A percentile compares a stretch with the other conserved stretches of the same genome.
These are phyloP conservation scores for Terfezia claveryi DNA, from an alignment of 495 filamentous ascomycete species.

Conservation along the genomic window DNA sequence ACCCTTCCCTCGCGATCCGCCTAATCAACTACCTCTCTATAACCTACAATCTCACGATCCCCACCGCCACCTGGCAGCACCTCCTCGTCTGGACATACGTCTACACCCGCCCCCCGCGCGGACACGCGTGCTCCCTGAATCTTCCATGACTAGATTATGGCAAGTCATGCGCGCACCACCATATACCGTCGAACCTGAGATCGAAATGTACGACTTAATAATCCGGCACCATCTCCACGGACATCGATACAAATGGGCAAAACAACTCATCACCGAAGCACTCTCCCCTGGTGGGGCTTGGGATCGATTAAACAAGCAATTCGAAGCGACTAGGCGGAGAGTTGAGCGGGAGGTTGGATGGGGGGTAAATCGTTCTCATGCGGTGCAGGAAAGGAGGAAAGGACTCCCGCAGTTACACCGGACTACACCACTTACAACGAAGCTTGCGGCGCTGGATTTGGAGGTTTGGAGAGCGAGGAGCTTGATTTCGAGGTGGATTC, in stretches of 20 bases:
- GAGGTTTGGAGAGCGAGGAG: slow-evolving; percentile 7
- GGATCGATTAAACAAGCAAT: background rate
- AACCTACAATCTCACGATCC: slow-evolving; percentile 31
- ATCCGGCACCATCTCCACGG: slow-evolving; percentile 24
- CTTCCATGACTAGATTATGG: slow-evolving; percentile 28
- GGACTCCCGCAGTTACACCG: background rate
- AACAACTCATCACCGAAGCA: slow-evolving; percentile 18
- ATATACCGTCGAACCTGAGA: slow-evolving; percentile 32
- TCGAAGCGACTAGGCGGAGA: background rate
- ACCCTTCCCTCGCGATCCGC: slow-evolving; percentile 31
- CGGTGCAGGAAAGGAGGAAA: background rate
- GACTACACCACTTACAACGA: background rate
- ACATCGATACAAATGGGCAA: slow-evolving; percentile 9
- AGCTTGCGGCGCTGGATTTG: slow-evolving; percentile 3
- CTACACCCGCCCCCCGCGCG: slow-evolving; percentile 20
- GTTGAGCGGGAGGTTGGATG: background rate
- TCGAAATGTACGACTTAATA: slow-evolving; percentile 31
- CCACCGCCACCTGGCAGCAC: slow-evolving; percentile 30
- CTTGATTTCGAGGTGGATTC: slow-evolving; percentile 15
- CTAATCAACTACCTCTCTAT: slow-evolving; percentile 34
- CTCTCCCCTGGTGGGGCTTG: background rate
- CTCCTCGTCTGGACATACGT: slow-evolving; percentile 39
- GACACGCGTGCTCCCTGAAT: slow-evolving; percentile 21
- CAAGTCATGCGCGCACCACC: slow-evolving; percentile 33
- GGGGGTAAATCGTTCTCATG: background rate